These are phyloP conservation scores for Lactifluus piperatus DNA, from an alignment of 768 basidiomycete species.

Conservation along the genomic window DNA sequence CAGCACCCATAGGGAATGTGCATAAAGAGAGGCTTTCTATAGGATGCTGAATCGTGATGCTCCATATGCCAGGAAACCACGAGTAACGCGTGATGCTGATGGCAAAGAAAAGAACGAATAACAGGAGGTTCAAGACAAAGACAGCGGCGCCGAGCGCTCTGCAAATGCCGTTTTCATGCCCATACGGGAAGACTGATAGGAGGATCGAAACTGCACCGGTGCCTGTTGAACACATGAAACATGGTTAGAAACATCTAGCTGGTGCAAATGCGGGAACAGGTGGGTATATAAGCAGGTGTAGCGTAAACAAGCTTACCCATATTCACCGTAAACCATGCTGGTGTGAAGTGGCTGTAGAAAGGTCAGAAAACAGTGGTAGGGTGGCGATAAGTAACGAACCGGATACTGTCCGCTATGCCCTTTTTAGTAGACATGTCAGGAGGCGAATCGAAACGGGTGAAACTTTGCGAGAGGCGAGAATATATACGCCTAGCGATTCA, in stretches of 20 bases:
- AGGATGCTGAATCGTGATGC: conserved; percentile 40
- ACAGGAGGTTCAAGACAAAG: conserved; percentile 45
- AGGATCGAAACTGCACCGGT: conserved; percentile 48
- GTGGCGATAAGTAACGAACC: conserved; percentile 21
- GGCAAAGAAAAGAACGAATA: conserved; percentile 33
- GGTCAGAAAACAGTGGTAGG: not conserved
- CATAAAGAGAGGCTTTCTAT: conserved; percentile 42
- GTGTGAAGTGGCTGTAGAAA: conserved; percentile 38
- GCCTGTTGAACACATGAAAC: conserved; percentile 22
- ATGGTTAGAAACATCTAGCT: not conserved
- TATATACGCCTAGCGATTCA: not conserved
- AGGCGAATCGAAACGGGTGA: not conserved
- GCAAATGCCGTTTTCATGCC: conserved; percentile 32
- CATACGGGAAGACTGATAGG: conserved; percentile 51
- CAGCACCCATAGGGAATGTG: conserved; percentile 48
- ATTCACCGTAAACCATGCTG: conserved; percentile 46
- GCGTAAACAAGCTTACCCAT: conserved; percentile 35
- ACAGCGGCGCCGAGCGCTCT: conserved; percentile 37
- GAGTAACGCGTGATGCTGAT: conserved; percentile 44
- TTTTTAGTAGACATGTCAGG: conserved; percentile 20
- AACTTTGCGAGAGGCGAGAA: not conserved
- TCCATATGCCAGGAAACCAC: conserved; percentile 42
- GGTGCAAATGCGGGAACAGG: not conserved
- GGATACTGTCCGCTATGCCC: conserved; percentile 30
- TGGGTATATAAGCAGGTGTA: not conserved